A percentile compares a stretch with the other conserved stretches of the same genome.
phyloP scores from a whole-genome alignment of 495 filamentous ascomycete species.

The Lasiosphaeria ovina region DNA sequence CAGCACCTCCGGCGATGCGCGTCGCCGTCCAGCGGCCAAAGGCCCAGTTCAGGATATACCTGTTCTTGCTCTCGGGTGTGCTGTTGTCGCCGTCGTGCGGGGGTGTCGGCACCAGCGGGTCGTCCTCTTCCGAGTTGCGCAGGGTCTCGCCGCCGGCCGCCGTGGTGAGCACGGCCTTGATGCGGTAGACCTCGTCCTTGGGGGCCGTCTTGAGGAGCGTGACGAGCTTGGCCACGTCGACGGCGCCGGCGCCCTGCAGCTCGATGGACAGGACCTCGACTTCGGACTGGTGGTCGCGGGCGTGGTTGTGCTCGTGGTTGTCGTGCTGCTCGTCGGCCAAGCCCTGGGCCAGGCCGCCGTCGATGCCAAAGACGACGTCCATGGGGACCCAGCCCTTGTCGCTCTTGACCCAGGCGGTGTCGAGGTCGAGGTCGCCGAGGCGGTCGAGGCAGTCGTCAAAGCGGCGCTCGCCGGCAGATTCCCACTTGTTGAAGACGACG shows the following conservation, averaged over 20 bases:
- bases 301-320: constrained; percentile 26
- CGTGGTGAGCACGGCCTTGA: constrained; percentile 79
- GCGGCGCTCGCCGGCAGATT: constrained; percentile 62
- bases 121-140: constrained; percentile 57
- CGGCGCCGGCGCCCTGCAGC: constrained; percentile 44
- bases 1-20: constrained; percentile 41
- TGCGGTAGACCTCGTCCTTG: constrained; percentile 91
- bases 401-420: constrained; percentile 76
- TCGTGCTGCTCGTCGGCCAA: constrained; percentile 40
- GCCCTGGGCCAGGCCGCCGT: constrained; percentile 69
- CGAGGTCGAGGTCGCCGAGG: constrained; percentile 80
- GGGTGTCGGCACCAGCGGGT: constrained; percentile 8
- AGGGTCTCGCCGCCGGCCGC: constrained; percentile 41
- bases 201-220: constrained; percentile 65
- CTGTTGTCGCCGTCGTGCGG: background rate
- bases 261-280: constrained; percentile 85
- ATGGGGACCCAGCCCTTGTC: constrained; percentile 71
- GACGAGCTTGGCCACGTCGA: constrained; percentile 66
- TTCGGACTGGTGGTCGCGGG: constrained; percentile 65
- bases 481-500: constrained; percentile 96
- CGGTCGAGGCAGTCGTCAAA: constrained; percentile 83
- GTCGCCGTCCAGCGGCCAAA: constrained; percentile 95
- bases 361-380: constrained; percentile 81
- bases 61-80: constrained; percentile 11
- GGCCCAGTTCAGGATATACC: constrained; percentile 95